These are phyloP conservation scores for Starmera dryadoides DNA, from an alignment of 805 yeast genomes.

Conservation along the genomic window DNA sequence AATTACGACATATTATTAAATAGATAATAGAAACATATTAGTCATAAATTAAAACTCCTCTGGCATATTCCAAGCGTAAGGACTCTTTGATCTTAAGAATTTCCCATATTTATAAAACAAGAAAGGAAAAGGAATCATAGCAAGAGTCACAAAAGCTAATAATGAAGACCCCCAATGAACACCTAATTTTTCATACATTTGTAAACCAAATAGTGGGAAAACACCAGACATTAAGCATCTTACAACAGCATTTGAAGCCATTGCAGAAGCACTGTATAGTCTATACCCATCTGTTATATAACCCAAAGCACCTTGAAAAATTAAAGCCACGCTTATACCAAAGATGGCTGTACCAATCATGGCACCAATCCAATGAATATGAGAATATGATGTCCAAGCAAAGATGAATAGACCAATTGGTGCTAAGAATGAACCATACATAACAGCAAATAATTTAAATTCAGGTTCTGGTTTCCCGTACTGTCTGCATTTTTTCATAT, in stretches of 20 bases:
- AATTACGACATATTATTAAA: too few species aligned
- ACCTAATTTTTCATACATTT: constrained; percentile 48
- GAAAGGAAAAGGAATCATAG: constrained; percentile 49
- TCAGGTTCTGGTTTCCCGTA: constrained; percentile 52
- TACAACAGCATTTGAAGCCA: constrained; percentile 44
- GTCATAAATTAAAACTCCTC: too few species aligned
- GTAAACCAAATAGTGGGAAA: constrained; percentile 51
- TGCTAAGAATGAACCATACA: constrained; percentile 56
- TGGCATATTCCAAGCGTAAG: constrained; percentile 36
- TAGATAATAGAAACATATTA: too few species aligned
- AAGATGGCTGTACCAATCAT: constrained; percentile 65
- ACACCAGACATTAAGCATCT: constrained; percentile 49
- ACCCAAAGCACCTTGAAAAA: constrained; percentile 59
- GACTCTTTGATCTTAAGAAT: constrained; percentile 33
- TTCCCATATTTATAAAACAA: constrained; percentile 44
- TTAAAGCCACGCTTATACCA: constrained; percentile 61
- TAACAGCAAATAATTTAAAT: constrained; percentile 48
- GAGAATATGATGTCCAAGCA: constrained; percentile 59
- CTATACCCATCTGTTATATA: constrained; percentile 62
- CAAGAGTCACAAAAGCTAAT: constrained; percentile 41
- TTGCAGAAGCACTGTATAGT: constrained; percentile 42
- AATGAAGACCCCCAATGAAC: constrained; percentile 52
- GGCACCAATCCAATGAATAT: constrained; percentile 70
- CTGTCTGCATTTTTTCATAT: constrained; percentile 33
- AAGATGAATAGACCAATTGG: constrained; percentile 69